Evolutionary conservation across 2,329 filamentous ascomycete species (phyloP).

Genomic region (Fusarium praegraminearum): DNA sequence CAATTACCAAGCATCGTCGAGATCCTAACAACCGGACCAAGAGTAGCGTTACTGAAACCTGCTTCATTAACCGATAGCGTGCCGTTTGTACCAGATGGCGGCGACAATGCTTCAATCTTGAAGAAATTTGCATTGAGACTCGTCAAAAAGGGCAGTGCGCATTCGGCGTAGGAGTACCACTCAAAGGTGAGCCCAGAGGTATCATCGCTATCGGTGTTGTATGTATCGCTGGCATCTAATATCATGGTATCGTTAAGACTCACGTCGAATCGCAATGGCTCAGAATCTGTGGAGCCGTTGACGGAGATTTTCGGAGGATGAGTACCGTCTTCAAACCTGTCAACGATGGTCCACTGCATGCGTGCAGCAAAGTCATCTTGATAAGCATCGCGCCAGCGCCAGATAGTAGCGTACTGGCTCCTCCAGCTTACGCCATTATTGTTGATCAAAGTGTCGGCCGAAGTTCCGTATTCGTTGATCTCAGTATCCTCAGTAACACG

Average conservation of each 20-base stretch:
- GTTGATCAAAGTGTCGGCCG: not conserved
- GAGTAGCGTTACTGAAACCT: slow-evolving; percentile 9
- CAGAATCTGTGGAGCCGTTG: not conserved
- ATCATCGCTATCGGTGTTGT: not conserved
- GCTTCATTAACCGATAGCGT: slow-evolving; percentile 1
- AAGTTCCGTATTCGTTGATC: slow-evolving; percentile 19
- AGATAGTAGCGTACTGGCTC: slow-evolving; percentile 18
- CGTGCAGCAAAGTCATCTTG: slow-evolving; percentile 26
- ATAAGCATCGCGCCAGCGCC: slow-evolving; percentile 24
- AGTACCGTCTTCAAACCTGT: not conserved
- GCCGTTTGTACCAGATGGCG: not conserved
- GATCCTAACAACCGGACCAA: slow-evolving; percentile 1
- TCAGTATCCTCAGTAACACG: slow-evolving; percentile 6
- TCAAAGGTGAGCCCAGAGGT: not conserved
- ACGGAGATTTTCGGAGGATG: slow-evolving; percentile 6
- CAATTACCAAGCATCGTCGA: not conserved
- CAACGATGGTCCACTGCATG: slow-evolving; percentile 14
- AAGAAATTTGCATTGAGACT: slow-evolving; percentile 8
- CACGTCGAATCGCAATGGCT: not conserved
- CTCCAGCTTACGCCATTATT: not conserved
- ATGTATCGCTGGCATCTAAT: slow-evolving; percentile 5
- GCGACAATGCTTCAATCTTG: not conserved
- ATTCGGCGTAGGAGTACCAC: slow-evolving; percentile 20
- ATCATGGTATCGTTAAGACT: not conserved
- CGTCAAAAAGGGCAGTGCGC: not conserved